phyloP scores from a whole-genome alignment of 148 eudicot species.

The Chenopodium quinoa region DNA sequence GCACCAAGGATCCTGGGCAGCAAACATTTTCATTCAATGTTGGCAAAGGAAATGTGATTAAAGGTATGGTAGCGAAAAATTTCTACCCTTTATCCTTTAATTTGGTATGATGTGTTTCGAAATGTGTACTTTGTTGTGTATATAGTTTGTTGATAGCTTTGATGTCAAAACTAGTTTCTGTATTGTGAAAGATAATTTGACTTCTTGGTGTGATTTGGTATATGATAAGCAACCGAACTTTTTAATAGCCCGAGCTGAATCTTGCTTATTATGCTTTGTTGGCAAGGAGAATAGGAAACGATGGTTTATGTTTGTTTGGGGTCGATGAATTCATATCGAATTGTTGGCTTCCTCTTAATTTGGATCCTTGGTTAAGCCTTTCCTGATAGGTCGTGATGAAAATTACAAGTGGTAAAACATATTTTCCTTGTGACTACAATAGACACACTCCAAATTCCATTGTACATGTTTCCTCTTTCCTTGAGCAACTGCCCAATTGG shows the following conservation, averaged over 20 bases:
- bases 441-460: not conserved
- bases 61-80: constrained; percentile 41
- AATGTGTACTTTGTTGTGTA: not conserved
- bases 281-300: not conserved
- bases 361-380: not conserved
- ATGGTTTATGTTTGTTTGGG: too few species aligned
- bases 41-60: constrained; percentile 74
- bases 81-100: not conserved
- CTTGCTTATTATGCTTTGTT: not conserved
- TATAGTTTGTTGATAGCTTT: not conserved
- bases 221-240: not conserved
- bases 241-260: not conserved
- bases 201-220: not conserved
- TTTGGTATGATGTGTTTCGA: not conserved
- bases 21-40: constrained; percentile 72
- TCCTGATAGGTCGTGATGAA: not conserved
- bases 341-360: too few species aligned
- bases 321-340: too few species aligned
- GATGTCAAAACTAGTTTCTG: not conserved
- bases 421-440: not conserved
- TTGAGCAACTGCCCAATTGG: not conserved
- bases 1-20: constrained; percentile 92
- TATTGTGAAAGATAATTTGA: too few species aligned
- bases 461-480: not conserved
- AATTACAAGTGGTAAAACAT: too few species aligned